Evolutionary conservation across 331 rosid genomes (phyloP), one percentile per base, ranked within the genome.

Genomic region (Quercus phellos): DNA sequence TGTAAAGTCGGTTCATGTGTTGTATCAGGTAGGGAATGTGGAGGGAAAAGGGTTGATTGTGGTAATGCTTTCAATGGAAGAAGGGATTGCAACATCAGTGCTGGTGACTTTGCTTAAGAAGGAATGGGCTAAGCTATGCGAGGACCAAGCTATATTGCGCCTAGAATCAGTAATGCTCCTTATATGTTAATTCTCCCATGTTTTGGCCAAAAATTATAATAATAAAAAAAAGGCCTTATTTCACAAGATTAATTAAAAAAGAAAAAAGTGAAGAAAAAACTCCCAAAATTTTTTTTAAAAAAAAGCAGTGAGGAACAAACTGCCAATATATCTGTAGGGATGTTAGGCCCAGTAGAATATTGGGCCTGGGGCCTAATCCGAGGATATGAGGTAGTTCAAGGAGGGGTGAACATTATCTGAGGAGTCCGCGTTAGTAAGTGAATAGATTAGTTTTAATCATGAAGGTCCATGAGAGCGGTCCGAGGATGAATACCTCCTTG

Each of bases 21-120:
- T 94, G 0, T 93, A 88, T 51, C 84, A 56, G 4, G 77, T 90
- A 17, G 91, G 94, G 76, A 88, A 85, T 56, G 84, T 82, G 75
- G 87, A 63, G 1, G 82, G 54, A 10, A 1, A 50, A 9, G 54
- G 17, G 4, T 14, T 8, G 16, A 50, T 50, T 11, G 54, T 11
- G 16, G 54, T 50, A 50, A 12, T 50, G 12, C 54, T 14, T 50
- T 50, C 54, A 12, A 2, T 11, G 16, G 54, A 12, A 50, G 54
- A 50, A 12, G 54, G 18, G 54, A 5, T 30, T 30, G 34, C 16
- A 50, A 50, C 16, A 0, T 11, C 17, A 50, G 54, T 50, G 16
- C 3, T 50, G 53, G 17, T 50, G 16, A 50, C 54, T 12, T 50
- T 50, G 54, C 54, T 18, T 10, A 1, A 50, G 54, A 50, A 32